Conservation (phyloP, 805 yeast species). For the Blastobotrys americana region DNA sequence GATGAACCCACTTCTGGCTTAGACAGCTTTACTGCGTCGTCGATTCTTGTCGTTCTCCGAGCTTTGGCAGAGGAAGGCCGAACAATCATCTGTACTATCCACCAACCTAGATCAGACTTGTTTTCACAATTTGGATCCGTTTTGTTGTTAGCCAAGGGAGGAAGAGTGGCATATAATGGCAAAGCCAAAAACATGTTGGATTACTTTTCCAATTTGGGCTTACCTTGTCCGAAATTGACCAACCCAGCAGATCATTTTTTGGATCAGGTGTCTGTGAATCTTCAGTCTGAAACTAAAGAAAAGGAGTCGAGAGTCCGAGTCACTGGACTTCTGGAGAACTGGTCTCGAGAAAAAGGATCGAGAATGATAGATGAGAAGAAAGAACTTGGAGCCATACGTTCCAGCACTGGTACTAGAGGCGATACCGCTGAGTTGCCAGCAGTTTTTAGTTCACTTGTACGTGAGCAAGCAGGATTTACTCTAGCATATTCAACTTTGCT, state of each 20-base stretch:
- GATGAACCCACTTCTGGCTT: conserved; percentile 91
- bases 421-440: conserved; percentile 12
- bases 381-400: neutral
- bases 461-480: conserved; percentile 29
- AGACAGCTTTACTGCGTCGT: conserved; percentile 69
- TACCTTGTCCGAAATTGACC: conserved; percentile 49
- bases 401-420: neutral
- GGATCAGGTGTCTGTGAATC: conserved; percentile 58
- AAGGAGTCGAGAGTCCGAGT: conserved; percentile 37
- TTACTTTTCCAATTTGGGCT: conserved; percentile 46
- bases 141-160: conserved; percentile 67
- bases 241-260: conserved; percentile 71
- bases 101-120: conserved; percentile 71
- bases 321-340: conserved; percentile 30
- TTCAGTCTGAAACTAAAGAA: conserved; percentile 40
- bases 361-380: neutral
- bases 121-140: conserved; percentile 62
- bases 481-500: conserved; percentile 32
- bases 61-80: conserved; percentile 50
- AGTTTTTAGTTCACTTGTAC: conserved; percentile 27
- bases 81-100: conserved; percentile 70
- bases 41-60: conserved; percentile 55
- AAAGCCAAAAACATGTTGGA: conserved; percentile 37
- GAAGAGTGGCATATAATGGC: conserved; percentile 64
- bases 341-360: conserved; percentile 31